Evolutionary conservation across 352 stramenopile genomes (phyloP), one percentile per base, ranked within the genome.

Genomic region (Thraustotheca clavata): DNA sequence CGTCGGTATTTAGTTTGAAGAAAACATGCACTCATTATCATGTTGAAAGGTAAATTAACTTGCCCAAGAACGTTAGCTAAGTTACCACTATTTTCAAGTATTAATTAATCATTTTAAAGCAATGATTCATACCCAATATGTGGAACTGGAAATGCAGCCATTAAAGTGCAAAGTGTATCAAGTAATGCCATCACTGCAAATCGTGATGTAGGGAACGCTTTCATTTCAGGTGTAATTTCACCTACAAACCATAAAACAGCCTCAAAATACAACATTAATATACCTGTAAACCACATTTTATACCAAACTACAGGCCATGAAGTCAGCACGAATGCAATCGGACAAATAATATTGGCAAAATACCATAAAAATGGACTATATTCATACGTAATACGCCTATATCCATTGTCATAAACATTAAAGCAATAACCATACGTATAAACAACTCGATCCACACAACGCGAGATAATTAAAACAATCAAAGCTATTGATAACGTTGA

Each of bases 21-120:
- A n/a, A 72, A 50, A 11, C 59, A 7, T 12, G 11, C 27, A 3
- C 50, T 50, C 43, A 71, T 24, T 26, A 52, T 27, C 67, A 71
- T 72, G 34, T 68, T 69, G 24, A 72, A 26, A 26, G 67, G 67
- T 9, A 72, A 41, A 18, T 70, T 40, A 3, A 46, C 2, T 63
- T 71, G 66, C 9, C 36, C 26, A 14, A 71, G 40, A 16, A 71
- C 62, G 26, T 70, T 70, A 57, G 62, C 38, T 12, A 70, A 35
- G 34, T 68, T 67, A 9, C 60, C 60, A 9, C 67, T 63, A 46
- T 2, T 12, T 1, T 4, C 2, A 62, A 40, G 11, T 41, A 40
- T 11, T 18, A 4, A 48, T 9, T 2, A 4, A 14, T 41, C 26
- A 18, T 32, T 24, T 9, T 5, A 20, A 60, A 18, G 27, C 29